Percentiles rank a stretch among this genome's conserved stretches.
phyloP scores from a whole-genome alignment of 306 rosid species.

The Psophocarpus tetragonolobus region DNA sequence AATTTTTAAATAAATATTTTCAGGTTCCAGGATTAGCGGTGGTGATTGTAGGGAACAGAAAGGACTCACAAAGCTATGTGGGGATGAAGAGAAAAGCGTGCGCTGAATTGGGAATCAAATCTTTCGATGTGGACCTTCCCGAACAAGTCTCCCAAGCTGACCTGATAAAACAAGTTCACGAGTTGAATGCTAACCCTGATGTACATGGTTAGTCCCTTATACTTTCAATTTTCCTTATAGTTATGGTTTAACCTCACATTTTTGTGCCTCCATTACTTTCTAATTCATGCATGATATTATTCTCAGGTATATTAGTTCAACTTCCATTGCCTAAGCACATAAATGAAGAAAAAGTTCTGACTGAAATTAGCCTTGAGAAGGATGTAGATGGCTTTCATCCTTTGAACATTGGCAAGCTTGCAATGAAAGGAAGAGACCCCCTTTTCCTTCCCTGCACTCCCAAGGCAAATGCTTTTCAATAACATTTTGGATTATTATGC shows the following conservation, averaged over 20 bases:
- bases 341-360: conserved; percentile 78
- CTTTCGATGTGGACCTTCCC: conserved; percentile 78
- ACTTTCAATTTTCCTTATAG: not conserved
- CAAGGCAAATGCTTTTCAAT: conserved; percentile 53
- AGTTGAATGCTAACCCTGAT: conserved; percentile 67
- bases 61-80: conserved; percentile 88
- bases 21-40: conserved; percentile 95
- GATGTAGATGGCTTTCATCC: conserved; percentile 99
- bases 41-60: conserved; percentile 81
- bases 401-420: conserved; percentile 88
- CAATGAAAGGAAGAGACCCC: conserved; percentile 96
- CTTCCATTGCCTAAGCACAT: conserved; percentile 94
- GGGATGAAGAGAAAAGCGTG: conserved; percentile 90
- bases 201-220: conserved; percentile 61
- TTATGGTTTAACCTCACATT: not conserved
- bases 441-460: conserved; percentile 91
- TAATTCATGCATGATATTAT: not conserved
- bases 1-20: not conserved
- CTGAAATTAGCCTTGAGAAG: conserved; percentile 81
- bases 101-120: conserved; percentile 79
- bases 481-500: not conserved
- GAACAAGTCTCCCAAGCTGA: conserved; percentile 68
- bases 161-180: conserved; percentile 60
- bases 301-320: conserved; percentile 84
- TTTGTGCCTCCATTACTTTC: not conserved